Base-by-base conservation (phyloP, 2,329 filamentous ascomycete genomes). In the Xylariaceae sp. region DNA sequence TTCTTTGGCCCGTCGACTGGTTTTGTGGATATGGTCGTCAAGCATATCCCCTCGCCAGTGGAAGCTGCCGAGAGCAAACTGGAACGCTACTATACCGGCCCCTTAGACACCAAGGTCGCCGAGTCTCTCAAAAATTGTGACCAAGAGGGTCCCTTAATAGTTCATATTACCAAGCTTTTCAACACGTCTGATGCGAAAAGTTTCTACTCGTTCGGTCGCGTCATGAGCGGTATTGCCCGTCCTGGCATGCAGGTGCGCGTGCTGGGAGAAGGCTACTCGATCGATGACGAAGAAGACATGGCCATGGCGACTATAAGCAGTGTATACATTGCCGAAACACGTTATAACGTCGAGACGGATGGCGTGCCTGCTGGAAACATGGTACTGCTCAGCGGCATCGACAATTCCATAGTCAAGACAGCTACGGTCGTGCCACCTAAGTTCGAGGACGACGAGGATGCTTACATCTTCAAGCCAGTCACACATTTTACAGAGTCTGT, bases 261-360 rank as follows among this genome's bases (percentile, higher is more conserved):
- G 10, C 84, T 99, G 1, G 94, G 94, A 53, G 94, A 99, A 72
- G 90, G 90, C 4, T 99, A 97, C 75, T 97, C 92, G 3, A 84
- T 96, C 11, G 94, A 99, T 66, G 94, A 99, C 65, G 92, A 97
- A 71, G 94, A 99, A 79, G 94, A 99, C 70, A 97, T 97, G 91
- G 89, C 88, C 0, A 81, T 86, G 69, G 91, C 91, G 34, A 93
- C 88, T 0, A 88, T 99, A 62, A 84, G 86, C 1, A 87, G 92
- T 65, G 92, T 94, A 10, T 95, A 90, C 79, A 93, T 99, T 66
- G 89, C 88, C 6, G 91, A 97, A 74, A 92, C 92, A 23, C 82
- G 92, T 70, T 99, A 99, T 76, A 96, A 92, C 66, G 89, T 99
- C 51, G 86, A 91, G 2, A 92, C 90, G 0, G 91, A 92, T 67